Percentiles rank a stretch among this genome's conserved stretches.
These are phyloP conservation scores for Nemania serpens DNA, from an alignment of 2,329 filamentous ascomycete species.

Conservation along the genomic window DNA sequence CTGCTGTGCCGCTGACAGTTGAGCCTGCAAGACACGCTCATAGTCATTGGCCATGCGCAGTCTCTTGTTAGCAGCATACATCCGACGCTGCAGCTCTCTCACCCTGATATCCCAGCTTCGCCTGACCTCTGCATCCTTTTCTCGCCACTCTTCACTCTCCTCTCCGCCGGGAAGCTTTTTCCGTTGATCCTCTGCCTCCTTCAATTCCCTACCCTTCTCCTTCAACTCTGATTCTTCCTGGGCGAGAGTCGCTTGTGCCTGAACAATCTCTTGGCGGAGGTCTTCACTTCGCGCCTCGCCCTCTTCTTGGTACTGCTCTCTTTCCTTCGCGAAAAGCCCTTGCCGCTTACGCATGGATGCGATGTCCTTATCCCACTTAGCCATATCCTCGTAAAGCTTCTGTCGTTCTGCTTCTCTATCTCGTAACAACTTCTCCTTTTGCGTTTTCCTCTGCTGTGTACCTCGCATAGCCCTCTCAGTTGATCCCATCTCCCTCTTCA, in stretches of 20 bases:
- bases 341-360: constrained; percentile 63
- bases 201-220: constrained; percentile 71
- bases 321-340: constrained; percentile 59
- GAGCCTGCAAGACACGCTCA: constrained; percentile 52
- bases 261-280: constrained; percentile 59
- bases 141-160: constrained; percentile 61
- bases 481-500: constrained; percentile 79
- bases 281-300: constrained; percentile 57
- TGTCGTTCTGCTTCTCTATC: constrained; percentile 71
- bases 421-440: constrained; percentile 73
- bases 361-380: constrained; percentile 69
- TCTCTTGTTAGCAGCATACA: constrained; percentile 54
- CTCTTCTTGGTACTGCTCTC: constrained; percentile 54
- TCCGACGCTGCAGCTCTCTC: constrained; percentile 56
- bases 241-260: constrained; percentile 67
- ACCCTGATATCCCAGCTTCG: constrained; percentile 61
- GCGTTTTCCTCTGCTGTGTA: constrained; percentile 76
- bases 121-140: constrained; percentile 56
- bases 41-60: constrained; percentile 54
- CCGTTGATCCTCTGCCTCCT: constrained; percentile 72
- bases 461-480: constrained; percentile 82
- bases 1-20: constrained; percentile 51
- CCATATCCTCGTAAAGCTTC: constrained; percentile 72
- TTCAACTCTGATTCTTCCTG: constrained; percentile 74
- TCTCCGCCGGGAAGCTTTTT: constrained; percentile 67